Evolutionary conservation across 148 eudicot genomes (phyloP).

Genomic region (Rhododendron simsii): DNA sequence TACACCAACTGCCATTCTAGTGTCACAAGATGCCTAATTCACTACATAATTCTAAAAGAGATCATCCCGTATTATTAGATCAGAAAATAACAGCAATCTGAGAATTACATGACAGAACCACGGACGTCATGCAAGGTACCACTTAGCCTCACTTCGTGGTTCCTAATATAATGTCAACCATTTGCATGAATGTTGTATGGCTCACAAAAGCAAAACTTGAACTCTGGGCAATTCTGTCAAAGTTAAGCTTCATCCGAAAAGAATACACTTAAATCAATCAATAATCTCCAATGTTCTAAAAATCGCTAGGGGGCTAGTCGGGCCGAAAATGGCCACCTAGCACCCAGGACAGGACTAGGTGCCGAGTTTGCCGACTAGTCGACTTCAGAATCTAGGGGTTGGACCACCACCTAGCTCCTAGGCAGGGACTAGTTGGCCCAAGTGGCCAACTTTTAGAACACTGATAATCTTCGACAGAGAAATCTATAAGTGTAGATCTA

Average conservation of each 20-base stretch:
- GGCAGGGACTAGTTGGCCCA: too few species aligned
- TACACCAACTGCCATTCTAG: background rate
- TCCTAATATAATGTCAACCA: background rate
- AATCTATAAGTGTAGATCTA: background rate
- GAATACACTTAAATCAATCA: background rate
- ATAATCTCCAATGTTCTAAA: background rate
- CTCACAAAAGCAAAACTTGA: background rate
- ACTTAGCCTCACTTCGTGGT: background rate
- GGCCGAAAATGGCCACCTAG: too few species aligned
- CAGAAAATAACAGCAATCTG: background rate
- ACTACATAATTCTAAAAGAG: background rate
- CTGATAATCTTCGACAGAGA: background rate
- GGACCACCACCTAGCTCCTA: too few species aligned
- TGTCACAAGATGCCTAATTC: background rate
- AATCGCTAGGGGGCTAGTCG: too few species aligned
- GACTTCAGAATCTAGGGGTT: too few species aligned
- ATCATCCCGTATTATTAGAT: background rate
- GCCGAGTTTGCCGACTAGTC: too few species aligned
- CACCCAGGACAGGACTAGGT: too few species aligned
- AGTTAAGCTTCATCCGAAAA: background rate
- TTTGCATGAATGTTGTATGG: background rate
- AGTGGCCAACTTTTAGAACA: too few species aligned
- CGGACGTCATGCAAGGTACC: background rate
- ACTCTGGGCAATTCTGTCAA: background rate
- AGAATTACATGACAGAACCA: background rate